A percentile compares a stretch with the other conserved stretches of the same genome.
These are phyloP conservation scores for Ascoidea rubescens DNA, from an alignment of 805 yeast species.

Conservation along the genomic window DNA sequence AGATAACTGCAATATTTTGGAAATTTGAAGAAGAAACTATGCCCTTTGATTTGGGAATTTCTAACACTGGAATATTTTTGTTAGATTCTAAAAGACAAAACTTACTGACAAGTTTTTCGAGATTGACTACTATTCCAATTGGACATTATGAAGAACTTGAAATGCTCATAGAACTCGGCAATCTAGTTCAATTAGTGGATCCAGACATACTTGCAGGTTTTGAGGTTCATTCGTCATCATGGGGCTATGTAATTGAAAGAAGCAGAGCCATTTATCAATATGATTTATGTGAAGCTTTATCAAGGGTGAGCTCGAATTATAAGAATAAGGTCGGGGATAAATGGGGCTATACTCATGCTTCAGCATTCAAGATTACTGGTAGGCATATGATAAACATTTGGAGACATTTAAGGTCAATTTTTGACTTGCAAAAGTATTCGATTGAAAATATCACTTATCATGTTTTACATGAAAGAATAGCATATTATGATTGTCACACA, in stretches of 20 bases:
- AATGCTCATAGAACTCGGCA: slow-evolving; percentile 40
- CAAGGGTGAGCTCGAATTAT: slow-evolving; percentile 39
- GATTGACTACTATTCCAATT: slow-evolving; percentile 17
- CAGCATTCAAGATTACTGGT: slow-evolving; percentile 58
- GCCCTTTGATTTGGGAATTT: slow-evolving; percentile 19
- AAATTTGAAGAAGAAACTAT: slow-evolving; percentile 31
- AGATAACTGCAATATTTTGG: slow-evolving; percentile 51
- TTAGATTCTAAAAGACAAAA: slow-evolving; percentile 14
- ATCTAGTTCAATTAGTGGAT: slow-evolving; percentile 47
- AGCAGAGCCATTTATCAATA: slow-evolving; percentile 27
- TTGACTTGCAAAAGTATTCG: slow-evolving; percentile 52
- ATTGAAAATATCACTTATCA: slow-evolving; percentile 67
- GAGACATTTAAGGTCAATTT: slow-evolving; percentile 55
- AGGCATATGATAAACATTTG: slow-evolving; percentile 78
- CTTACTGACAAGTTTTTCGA: slow-evolving; percentile 3
- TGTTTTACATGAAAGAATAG: slow-evolving; percentile 50
- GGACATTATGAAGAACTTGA: slow-evolving; percentile 39
- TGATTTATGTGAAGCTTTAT: slow-evolving; percentile 43
- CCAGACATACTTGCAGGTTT: slow-evolving; percentile 85
- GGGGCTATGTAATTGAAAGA: slow-evolving; percentile 84
- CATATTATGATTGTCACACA: slow-evolving; percentile 36
- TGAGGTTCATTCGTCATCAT: slow-evolving; percentile 66
- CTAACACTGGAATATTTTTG: slow-evolving; percentile 23
- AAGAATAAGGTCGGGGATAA: slow-evolving; percentile 45
- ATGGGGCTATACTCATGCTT: slow-evolving; percentile 76